These are phyloP conservation scores for Rhizopus microsporus DNA, from an alignment of 371 early-diverging fungal genomes.

Conservation along the genomic window DNA sequence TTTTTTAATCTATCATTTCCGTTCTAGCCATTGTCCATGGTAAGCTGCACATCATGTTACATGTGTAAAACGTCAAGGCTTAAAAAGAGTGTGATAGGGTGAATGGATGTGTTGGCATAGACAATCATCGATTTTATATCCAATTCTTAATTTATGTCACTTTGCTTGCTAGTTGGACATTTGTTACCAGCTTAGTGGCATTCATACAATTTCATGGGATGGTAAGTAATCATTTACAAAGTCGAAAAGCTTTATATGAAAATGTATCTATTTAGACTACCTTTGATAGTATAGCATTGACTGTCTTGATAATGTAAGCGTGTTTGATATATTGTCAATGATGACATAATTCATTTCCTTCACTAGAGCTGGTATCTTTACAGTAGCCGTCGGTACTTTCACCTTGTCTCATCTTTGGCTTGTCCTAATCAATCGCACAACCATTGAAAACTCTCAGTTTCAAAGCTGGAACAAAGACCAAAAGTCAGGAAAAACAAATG, in stretches of 20 bases:
- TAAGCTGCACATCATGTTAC: conserved; percentile 9
- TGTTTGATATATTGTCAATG: neutral
- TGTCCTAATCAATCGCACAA: conserved; percentile 48
- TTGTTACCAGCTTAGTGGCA: conserved; percentile 35
- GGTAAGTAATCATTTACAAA: conserved; percentile 16
- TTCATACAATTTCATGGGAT: conserved; percentile 27
- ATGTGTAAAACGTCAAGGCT: neutral
- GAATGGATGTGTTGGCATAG: conserved; percentile 56
- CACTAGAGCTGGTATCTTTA: conserved; percentile 18
- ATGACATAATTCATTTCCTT: conserved; percentile 9
- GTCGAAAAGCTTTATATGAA: neutral
- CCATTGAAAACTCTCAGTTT: conserved; percentile 47
- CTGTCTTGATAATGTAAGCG: conserved; percentile 34
- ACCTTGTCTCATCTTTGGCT: conserved; percentile 50
- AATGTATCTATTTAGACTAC: conserved; percentile 9
- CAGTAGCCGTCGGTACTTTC: conserved; percentile 38
- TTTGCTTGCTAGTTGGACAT: conserved; percentile 27
- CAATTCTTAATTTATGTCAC: conserved; percentile 53
- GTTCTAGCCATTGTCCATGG: conserved; percentile 61
- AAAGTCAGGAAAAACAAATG: conserved; percentile 3
- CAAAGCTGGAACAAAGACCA: conserved; percentile 30
- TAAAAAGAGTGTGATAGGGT: conserved; percentile 33
- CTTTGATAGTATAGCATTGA: conserved; percentile 30
- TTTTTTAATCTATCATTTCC: neutral
- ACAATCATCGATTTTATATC: conserved; percentile 56